A percentile compares a stretch with the other conserved stretches of the same genome.
Evolutionary conservation across 768 basidiomycete genomes (phyloP).

Genomic region (Phaeolepiota aurea): DNA sequence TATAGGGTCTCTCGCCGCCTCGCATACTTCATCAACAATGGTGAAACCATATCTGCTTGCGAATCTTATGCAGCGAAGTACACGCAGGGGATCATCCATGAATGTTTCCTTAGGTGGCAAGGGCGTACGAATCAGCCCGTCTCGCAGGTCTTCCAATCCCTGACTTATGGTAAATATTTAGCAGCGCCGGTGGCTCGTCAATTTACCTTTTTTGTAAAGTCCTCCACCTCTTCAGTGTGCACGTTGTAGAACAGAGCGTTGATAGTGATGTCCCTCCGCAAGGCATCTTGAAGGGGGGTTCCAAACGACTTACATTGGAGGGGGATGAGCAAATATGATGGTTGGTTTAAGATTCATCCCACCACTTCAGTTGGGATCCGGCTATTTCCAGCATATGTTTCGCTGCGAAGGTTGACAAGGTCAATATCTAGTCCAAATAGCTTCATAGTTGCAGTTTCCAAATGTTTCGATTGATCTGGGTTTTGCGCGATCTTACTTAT

Average conservation of each 20-base stretch:
- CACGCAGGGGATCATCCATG: conserved; percentile 85
- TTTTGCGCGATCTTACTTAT: conserved; percentile 87
- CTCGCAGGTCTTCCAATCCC: conserved; percentile 79
- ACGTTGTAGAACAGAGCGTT: conserved; percentile 96
- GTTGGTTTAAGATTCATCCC: conserved; percentile 17
- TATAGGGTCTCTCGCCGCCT: conserved; percentile 47
- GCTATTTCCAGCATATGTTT: conserved; percentile 82
- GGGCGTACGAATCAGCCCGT: conserved; percentile 82
- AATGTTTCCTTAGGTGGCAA: conserved; percentile 84
- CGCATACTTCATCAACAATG: conserved; percentile 58
- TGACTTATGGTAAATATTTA: conserved; percentile 16
- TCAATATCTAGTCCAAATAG: conserved; percentile 81
- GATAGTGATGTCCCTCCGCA: conserved; percentile 89
- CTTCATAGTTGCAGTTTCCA: conserved; percentile 87
- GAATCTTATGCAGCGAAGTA: conserved; percentile 88
- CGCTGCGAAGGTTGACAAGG: conserved; percentile 88
- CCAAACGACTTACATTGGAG: conserved; percentile 62
- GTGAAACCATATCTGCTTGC: conserved; percentile 84
- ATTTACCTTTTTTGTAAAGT: conserved; percentile 69
- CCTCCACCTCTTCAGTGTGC: conserved; percentile 78
- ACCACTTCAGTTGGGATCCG: conserved; percentile 88
- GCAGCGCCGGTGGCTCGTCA: conserved; percentile 1
- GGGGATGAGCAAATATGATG: neutral
- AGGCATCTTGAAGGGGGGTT: conserved; percentile 85
- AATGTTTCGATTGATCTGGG: conserved; percentile 95